These are phyloP conservation scores for Lactifluus piperatus DNA, from an alignment of 768 basidiomycete genomes.

Conservation along the genomic window DNA sequence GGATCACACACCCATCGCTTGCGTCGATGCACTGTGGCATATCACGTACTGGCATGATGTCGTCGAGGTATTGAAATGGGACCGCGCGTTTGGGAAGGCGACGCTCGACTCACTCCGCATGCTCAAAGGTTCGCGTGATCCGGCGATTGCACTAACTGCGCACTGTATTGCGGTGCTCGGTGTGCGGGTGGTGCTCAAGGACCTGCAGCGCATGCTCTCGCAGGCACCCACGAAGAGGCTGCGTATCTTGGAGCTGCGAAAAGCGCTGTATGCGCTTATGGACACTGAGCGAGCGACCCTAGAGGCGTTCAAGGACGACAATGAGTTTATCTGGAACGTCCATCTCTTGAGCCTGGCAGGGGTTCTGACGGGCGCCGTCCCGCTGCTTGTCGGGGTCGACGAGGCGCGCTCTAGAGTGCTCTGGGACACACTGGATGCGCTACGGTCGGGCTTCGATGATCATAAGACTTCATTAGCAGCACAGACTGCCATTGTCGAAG, in stretches of 20 bases:
- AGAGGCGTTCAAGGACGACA: background rate
- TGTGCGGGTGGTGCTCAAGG: constrained; percentile 6
- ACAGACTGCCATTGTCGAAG: background rate
- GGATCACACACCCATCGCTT: background rate
- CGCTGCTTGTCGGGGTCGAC: background rate
- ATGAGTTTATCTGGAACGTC: background rate
- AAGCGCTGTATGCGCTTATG: background rate
- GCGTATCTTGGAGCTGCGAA: constrained; percentile 4
- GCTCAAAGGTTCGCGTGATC: constrained; percentile 6
- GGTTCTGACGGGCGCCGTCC: background rate
- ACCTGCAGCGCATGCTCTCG: background rate
- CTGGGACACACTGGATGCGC: constrained; percentile 2
- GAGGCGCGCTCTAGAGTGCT: background rate
- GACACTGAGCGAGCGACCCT: background rate
- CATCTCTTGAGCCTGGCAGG: background rate
- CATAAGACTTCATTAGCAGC: background rate
- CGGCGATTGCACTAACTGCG: background rate
- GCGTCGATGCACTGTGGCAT: constrained; percentile 7
- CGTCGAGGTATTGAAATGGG: background rate
- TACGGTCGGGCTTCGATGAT: background rate
- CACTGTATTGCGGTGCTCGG: background rate
- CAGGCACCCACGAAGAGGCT: background rate
- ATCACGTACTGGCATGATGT: constrained; percentile 3
- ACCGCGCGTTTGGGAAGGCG: background rate
- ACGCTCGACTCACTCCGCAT: background rate